Evolutionary conservation across 1,284 basidiomycete genomes (phyloP), one percentile per base, ranked within the genome.

Genomic region (Heterobasidion occidentale): DNA sequence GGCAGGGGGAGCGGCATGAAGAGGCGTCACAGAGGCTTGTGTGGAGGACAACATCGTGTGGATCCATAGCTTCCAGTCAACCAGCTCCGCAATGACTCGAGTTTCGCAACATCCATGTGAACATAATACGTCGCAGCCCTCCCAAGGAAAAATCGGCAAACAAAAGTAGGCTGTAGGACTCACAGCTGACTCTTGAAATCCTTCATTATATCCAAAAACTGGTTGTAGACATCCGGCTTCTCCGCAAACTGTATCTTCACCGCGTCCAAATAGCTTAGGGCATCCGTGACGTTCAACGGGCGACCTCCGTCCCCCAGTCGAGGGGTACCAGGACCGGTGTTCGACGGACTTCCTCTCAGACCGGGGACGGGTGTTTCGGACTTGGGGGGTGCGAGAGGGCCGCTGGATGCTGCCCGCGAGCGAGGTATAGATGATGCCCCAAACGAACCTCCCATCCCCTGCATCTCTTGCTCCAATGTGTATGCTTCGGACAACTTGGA

Each of bases 131-230:
- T 6, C 27, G 27, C 27, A 6, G 27, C 38, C 4, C 38, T n/a
- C 38, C 38, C 38, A 11, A 42, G n/a, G 11, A 7, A n/a, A 42
- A 8, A 42, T n/a, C 3, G n/a, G 12, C 38, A n/a, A 42, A n/a
- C n/a, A 11, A 42, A 42, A 42, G 11, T n/a, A 42, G 11, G 5
- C 15, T 5, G 8, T 12, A 52, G 12, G n/a, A 81, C 91, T 76
- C 71, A 97, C 94, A 82, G 80, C 72, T 95, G 90, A 64, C 90
- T 90, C 76, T 98, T 97, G 73, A 97, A 97, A 70, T 99, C 96
- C 76, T 98, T 99, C 96, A 98, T 98, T 67, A 98, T 97, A 71
- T 98, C 96, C 70, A 98, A 75, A 70, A 98, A 98, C 63, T 90
- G 86, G 71, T 98, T 98, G 78, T 98, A 98, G 35, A 98, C 94